A percentile compares a stretch with the other conserved stretches of the same genome.
Evolutionary conservation across 495 filamentous ascomycete genomes (phyloP).

Genomic region (Barbatosphaeria neglecta): DNA sequence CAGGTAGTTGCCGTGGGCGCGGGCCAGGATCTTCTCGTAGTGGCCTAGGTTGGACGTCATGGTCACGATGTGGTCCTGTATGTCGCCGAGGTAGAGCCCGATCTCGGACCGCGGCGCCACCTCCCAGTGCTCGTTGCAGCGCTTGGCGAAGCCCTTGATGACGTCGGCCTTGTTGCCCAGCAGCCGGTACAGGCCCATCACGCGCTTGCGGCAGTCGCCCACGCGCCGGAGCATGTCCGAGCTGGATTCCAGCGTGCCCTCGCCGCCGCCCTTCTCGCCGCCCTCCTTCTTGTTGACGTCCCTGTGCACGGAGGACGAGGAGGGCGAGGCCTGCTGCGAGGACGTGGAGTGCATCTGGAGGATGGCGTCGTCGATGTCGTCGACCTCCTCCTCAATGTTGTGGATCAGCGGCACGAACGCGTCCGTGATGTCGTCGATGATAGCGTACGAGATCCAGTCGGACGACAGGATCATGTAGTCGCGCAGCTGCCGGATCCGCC

Average conservation of each 20-base stretch:
- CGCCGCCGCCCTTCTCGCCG: slow-evolving; percentile 29
- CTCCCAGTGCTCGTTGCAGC: slow-evolving; percentile 97
- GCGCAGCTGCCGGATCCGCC: slow-evolving; percentile 82
- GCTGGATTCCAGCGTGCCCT: slow-evolving; percentile 41
- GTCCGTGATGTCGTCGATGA: slow-evolving; percentile 98
- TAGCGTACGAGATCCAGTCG: slow-evolving; percentile 96
- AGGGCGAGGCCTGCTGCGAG: slow-evolving; percentile 10
- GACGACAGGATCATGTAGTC: slow-evolving; percentile 88
- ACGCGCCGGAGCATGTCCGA: slow-evolving; percentile 82
- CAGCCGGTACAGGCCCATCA: slow-evolving; percentile 84
- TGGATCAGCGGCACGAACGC: slow-evolving; percentile 86
- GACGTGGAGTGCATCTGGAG: slow-evolving; percentile 57
- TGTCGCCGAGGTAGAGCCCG: slow-evolving; percentile 89
- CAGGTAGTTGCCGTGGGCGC: slow-evolving; percentile 92
- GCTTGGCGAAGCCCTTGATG: slow-evolving; percentile 97
- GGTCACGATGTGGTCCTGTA: slow-evolving; percentile 97
- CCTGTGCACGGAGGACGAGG: no score
- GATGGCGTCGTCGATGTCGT: slow-evolving; percentile 77
- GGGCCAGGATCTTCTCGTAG: slow-evolving; percentile 91
- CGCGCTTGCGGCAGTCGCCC: slow-evolving; percentile 89
- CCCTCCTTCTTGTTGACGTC: slow-evolving; percentile 31
- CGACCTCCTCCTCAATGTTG: slow-evolving; percentile 77
- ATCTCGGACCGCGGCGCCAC: slow-evolving; percentile 92
- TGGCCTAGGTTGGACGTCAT: slow-evolving; percentile 93
- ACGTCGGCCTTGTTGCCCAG: slow-evolving; percentile 97